Evolutionary conservation across 176 grass and related monocot genomes (phyloP).

Genomic region (Bonia amplexicaulis): DNA sequence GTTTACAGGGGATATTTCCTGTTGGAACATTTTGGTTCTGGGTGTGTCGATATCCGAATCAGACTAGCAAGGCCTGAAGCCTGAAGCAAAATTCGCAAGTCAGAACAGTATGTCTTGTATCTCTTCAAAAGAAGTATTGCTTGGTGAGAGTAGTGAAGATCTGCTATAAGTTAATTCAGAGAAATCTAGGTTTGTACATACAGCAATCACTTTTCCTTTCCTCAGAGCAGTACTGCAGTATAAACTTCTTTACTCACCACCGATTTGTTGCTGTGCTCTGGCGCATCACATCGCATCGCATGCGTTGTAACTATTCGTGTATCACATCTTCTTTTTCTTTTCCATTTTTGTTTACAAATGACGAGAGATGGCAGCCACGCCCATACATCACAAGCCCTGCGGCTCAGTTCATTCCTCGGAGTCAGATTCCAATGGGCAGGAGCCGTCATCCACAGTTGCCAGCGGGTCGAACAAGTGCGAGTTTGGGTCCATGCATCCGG

Average conservation of each 20-base stretch:
- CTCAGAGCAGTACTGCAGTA: neutral
- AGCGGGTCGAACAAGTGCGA: conserved; percentile 68
- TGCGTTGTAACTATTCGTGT: neutral
- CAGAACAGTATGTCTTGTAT: neutral
- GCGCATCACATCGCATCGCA: no score
- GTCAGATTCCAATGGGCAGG: conserved; percentile 54
- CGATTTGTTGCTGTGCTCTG: neutral
- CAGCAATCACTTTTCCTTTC: neutral
- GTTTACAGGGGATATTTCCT: no score
- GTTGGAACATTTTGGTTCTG: no score
- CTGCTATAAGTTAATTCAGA: neutral
- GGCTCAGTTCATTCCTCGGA: conserved; percentile 30
- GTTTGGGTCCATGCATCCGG: conserved; percentile 75
- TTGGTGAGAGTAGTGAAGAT: neutral
- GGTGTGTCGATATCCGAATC: no score
- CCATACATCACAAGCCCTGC: neutral
- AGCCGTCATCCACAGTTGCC: conserved; percentile 73
- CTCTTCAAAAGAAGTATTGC: neutral
- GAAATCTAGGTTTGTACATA: neutral
- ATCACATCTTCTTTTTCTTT: neutral
- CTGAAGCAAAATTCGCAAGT: neutral
- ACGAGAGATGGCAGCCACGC: neutral
- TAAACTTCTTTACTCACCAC: neutral
- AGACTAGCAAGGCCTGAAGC: neutral
- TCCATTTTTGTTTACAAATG: neutral